phyloP scores from a whole-genome alignment of 441 rosid genomes.

The Erodium trifolium region DNA sequence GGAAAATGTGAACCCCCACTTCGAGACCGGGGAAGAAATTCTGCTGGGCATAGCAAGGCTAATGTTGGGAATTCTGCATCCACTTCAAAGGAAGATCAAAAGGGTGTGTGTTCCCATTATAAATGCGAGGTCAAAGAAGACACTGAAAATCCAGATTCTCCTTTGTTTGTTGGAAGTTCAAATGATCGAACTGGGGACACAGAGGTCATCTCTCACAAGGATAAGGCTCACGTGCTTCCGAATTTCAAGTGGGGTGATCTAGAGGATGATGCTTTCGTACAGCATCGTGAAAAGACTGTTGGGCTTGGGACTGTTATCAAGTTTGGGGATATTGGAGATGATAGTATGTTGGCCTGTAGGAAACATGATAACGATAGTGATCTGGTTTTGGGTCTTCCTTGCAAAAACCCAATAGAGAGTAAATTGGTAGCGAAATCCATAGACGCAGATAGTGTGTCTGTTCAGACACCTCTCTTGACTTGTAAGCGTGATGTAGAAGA shows the following conservation, averaged over 20 bases:
- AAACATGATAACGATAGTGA: constrained; percentile 24
- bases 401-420: constrained; percentile 21
- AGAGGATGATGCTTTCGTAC: constrained; percentile 39
- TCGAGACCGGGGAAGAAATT: constrained; percentile 23
- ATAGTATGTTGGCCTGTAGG: constrained; percentile 22
- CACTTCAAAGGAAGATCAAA: constrained; percentile 22
- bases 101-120: constrained; percentile 14
- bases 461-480: constrained; percentile 16
- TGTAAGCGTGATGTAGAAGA: constrained; percentile 26
- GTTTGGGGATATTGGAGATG: constrained; percentile 28
- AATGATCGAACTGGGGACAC: constrained; percentile 22
- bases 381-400: constrained; percentile 19
- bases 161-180: constrained; percentile 20
- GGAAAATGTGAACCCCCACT: constrained; percentile 27
- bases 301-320: constrained; percentile 26
- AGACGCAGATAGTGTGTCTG: constrained; percentile 17
- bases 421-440: constrained; percentile 17
- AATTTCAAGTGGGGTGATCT: constrained; percentile 61
- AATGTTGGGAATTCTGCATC: constrained; percentile 23
- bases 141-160: constrained; percentile 15
- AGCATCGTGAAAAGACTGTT: constrained; percentile 24
- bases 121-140: constrained; percentile 27
- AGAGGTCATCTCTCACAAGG: constrained; percentile 17
- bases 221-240: constrained; percentile 28
- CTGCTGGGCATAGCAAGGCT: constrained; percentile 14